Base-by-base conservation (phyloP, 2,329 filamentous ascomycete genomes). In the Hypoxylon rubiginosum region DNA sequence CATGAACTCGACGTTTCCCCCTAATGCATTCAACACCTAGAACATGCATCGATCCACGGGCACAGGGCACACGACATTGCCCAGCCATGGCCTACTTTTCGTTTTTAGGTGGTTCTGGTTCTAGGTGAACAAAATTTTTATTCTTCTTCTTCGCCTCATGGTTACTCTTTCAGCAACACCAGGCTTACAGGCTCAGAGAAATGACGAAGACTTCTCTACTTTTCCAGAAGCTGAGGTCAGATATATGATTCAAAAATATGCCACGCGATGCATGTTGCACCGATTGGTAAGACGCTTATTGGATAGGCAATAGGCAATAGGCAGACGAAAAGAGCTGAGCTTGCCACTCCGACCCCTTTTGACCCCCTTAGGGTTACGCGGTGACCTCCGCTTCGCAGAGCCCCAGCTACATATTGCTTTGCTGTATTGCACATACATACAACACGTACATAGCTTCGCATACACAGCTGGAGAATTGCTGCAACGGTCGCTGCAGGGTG, bases 141-240 rank as follows among this genome's bases (percentile, higher is more conserved):
- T 50, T 54, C 24, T 34, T 45, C 11, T 58, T 26, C 26, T 66
- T 55, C 45, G 58, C 62, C 50, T 58, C 56, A 45, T 43, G 49
- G 55, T 34, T 28, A 58, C 62, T 58, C 52, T 32, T 49, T 9
- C 34, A 17, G 49, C 24, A 26, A 50, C 51, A 17, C 46, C 21
- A 54, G 56, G 48, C 55, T 62, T 43, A 50, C 21, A 54, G 56
- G 52, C 55, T 62, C 49, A 50, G 39, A 60, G 19, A 24, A 45
- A 50, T 57, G 49, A 58, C 45, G 39, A 62, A 19, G n/a, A n/a
- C 26, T 55, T 54, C 19, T 7, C 8, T 61, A 32, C 21, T 46
- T 24, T 50, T 49, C 34, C 36, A 43, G n/a, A 52, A 69, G 66
- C 63, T 69, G 66, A 69, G 59, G 63, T 64, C 66, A 69, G 66